phyloP scores from a whole-genome alignment of 1,284 basidiomycete species.

The Naganishia sp. region DNA sequence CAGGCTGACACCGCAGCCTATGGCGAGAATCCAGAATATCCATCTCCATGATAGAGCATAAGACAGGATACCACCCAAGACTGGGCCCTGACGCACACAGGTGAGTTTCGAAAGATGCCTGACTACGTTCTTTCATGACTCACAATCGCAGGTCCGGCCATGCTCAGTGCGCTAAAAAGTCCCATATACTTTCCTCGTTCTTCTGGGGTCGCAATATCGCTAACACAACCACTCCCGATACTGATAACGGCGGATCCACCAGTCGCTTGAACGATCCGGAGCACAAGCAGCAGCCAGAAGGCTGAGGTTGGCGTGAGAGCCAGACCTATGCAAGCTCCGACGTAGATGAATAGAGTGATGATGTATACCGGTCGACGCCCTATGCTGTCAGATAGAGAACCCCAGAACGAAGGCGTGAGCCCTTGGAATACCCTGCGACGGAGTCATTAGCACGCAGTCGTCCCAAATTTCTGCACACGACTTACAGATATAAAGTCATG shows the following conservation, averaged over 20 bases:
- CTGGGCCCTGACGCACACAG: constrained; percentile 39
- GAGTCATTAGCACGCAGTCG: background rate
- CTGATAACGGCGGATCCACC: constrained; percentile 51
- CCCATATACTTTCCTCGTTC: constrained; percentile 51
- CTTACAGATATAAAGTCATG: constrained; percentile 50
- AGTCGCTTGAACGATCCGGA: constrained; percentile 49
- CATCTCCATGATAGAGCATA: constrained; percentile 48
- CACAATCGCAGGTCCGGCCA: constrained; percentile 42
- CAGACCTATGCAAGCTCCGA: constrained; percentile 49
- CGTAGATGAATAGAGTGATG: constrained; percentile 47
- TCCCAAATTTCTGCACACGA: background rate
- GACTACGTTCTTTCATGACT: constrained; percentile 18
- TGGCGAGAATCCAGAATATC: constrained; percentile 49
- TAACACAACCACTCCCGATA: constrained; percentile 49
- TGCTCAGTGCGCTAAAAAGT: constrained; percentile 42
- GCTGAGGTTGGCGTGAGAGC: constrained; percentile 46
- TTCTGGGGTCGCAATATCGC: constrained; percentile 50
- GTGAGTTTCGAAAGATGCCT: background rate
- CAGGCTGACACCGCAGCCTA: constrained; percentile 41
- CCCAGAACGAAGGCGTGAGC: constrained; percentile 51
- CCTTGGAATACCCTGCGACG: constrained; percentile 47
- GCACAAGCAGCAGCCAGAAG: constrained; percentile 50
- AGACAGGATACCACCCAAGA: constrained; percentile 46
- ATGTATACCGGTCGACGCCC: constrained; percentile 50
- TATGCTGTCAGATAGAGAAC: constrained; percentile 45